phyloP scores from a whole-genome alignment of 345 rosid genomes.

The Citrus inodora region DNA sequence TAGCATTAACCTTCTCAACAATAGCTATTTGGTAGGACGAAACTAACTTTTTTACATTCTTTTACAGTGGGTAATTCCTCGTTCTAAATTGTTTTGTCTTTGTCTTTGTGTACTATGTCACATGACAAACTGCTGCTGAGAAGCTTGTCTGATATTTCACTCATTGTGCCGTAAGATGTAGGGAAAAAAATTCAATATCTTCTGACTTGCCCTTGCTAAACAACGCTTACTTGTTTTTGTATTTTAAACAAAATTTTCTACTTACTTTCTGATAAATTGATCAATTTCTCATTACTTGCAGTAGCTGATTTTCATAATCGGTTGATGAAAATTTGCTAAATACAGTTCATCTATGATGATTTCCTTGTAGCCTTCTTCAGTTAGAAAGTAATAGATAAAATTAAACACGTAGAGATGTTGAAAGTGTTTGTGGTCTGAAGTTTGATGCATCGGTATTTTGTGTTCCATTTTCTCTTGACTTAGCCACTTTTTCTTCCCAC shows the following conservation, averaged over 20 bases:
- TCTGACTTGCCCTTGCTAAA: not conserved
- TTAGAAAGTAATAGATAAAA: not conserved
- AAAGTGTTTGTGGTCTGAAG: not conserved
- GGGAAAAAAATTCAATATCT: not conserved
- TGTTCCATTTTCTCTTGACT: not conserved
- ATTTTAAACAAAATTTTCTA: not conserved
- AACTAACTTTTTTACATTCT: not conserved
- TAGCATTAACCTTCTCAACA: not conserved
- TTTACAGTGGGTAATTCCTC: not conserved
- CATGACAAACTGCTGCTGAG: not conserved
- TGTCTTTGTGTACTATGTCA: not conserved
- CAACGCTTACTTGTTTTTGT: not conserved
- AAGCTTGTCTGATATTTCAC: not conserved
- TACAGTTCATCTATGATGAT: not conserved
- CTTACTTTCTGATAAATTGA: not conserved
- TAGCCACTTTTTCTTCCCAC: not conserved
- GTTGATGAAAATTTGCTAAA: not conserved
- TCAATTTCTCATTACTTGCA: not conserved
- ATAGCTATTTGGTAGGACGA: not conserved
- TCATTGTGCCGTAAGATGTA: not conserved
- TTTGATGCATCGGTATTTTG: not conserved
- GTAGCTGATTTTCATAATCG: not conserved
- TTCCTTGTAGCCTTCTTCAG: not conserved
- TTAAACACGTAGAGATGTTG: not conserved
- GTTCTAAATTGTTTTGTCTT: not conserved